Evolutionary conservation across 1,284 basidiomycete species (phyloP).

Genomic region (Porodaedalea pini): DNA sequence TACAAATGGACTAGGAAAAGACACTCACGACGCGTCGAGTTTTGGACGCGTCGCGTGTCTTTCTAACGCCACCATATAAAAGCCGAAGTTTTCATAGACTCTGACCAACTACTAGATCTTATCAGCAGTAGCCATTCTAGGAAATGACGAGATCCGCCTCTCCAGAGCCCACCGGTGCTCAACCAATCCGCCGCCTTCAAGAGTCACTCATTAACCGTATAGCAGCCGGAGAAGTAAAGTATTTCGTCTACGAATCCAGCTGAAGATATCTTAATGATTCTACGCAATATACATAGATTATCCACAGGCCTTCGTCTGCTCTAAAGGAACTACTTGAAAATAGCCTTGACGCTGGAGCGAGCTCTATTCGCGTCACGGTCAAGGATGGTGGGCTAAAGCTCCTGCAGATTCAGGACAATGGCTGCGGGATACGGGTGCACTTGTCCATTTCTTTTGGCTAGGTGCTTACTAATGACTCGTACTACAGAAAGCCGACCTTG

Average conservation of each 20-base stretch:
- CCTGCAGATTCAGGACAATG: conserved; percentile 96
- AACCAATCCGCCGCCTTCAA: conserved; percentile 65
- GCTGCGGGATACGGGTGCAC: conserved; percentile 84
- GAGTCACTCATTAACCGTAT: conserved; percentile 78
- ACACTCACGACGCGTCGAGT: too few species aligned
- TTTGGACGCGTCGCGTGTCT: too few species aligned
- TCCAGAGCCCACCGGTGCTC: conserved; percentile 28
- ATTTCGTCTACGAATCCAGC: background rate
- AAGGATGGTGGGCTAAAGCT: conserved; percentile 97
- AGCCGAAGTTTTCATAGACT: too few species aligned
- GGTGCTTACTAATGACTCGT: background rate
- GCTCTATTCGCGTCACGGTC: conserved; percentile 81
- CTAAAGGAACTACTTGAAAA: conserved; percentile 98
- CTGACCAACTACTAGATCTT: too few species aligned
- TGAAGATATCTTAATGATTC: background rate
- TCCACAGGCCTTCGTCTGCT: conserved; percentile 93
- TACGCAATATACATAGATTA: conserved; percentile 60
- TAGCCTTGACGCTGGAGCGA: conserved; percentile 88
- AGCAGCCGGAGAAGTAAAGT: conserved; percentile 72
- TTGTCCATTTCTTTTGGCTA: background rate
- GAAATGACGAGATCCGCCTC: background rate
- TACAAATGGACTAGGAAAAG: too few species aligned
- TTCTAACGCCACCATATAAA: too few species aligned
- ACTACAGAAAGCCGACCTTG: conserved; percentile 65
- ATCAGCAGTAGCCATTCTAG: background rate